Conservation (phyloP, 2,329 filamentous ascomycete genomes). For the Penicillium sp. region DNA sequence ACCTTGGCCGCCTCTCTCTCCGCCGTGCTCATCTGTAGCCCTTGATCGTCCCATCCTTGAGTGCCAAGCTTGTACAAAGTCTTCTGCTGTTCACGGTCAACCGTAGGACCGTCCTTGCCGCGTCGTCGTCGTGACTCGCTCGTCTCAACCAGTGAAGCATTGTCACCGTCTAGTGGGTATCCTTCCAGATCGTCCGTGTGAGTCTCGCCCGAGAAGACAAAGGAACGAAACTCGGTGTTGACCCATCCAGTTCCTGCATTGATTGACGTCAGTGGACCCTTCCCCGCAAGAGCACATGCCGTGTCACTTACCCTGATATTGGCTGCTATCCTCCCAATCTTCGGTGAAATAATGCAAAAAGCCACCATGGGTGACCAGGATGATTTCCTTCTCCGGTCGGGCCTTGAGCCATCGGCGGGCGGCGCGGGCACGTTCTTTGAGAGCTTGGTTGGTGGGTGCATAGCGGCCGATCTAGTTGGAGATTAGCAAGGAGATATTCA, state of each 20-base stretch:
- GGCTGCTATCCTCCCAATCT: constrained; percentile 62
- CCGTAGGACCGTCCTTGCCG: constrained; percentile 33
- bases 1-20: constrained; percentile 34
- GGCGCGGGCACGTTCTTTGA: constrained; percentile 56
- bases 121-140: constrained; percentile 38
- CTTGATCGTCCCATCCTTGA: constrained; percentile 42
- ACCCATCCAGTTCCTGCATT: constrained; percentile 62
- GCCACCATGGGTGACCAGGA: constrained; percentile 74
- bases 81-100: constrained; percentile 35
- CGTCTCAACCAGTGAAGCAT: constrained; percentile 41
- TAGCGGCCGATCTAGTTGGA: constrained; percentile 43
- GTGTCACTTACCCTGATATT: constrained; percentile 40
- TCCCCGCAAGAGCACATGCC: background rate
- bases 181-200: constrained; percentile 45
- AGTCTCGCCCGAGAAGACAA: constrained; percentile 53
- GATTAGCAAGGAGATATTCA: too few relatives aligned
- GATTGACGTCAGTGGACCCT: background rate
- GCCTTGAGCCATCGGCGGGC: constrained; percentile 54
- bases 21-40: constrained; percentile 35
- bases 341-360: constrained; percentile 80
- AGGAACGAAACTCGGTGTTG: constrained; percentile 68
- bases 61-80: constrained; percentile 36
- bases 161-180: constrained; percentile 33
- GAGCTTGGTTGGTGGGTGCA: constrained; percentile 45
- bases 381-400: constrained; percentile 59